Conservation (phyloP, 2,329 filamentous ascomycete genomes). For the Hypoxylon sp. region DNA sequence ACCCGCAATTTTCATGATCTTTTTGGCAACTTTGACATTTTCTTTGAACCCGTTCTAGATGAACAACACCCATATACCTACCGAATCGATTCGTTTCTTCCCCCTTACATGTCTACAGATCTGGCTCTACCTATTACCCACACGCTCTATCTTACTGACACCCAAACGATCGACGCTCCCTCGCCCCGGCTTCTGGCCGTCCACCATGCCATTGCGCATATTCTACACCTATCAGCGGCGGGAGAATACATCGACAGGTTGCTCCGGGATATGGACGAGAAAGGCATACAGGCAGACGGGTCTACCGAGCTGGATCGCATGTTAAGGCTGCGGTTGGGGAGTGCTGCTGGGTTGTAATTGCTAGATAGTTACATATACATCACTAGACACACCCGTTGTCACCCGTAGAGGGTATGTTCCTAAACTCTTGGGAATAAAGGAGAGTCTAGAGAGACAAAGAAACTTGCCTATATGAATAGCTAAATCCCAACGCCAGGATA, state of each 20-base stretch:
- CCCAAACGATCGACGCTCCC: conserved; percentile 45
- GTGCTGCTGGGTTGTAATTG: not conserved
- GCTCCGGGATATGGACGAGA: conserved; percentile 38
- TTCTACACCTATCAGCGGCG: conserved; percentile 46
- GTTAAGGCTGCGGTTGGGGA: conserved; percentile 3
- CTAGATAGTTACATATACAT: too few relatives aligned
- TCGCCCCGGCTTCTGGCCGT: conserved; percentile 47
- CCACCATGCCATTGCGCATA: conserved; percentile 47
- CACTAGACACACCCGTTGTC: too few relatives aligned
- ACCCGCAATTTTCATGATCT: conserved; percentile 38
- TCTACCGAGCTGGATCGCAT: conserved; percentile 30
- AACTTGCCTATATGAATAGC: too few relatives aligned
- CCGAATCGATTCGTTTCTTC: conserved; percentile 39
- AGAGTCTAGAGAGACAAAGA: too few relatives aligned
- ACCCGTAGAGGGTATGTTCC: too few relatives aligned
- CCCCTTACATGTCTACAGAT: conserved; percentile 6
- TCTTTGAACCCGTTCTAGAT: conserved; percentile 40
- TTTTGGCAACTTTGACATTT: conserved; percentile 48
- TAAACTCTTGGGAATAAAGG: too few relatives aligned
- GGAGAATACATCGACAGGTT: conserved; percentile 47
- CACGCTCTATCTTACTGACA: conserved; percentile 41
- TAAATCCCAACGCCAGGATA: too few relatives aligned
- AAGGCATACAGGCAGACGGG: conserved; percentile 27
- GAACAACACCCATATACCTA: conserved; percentile 39
- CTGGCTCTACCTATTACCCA: conserved; percentile 43